These are phyloP conservation scores for Rhodotorula mucilaginosa DNA, from an alignment of 1,284 basidiomycete genomes.

Conservation along the genomic window DNA sequence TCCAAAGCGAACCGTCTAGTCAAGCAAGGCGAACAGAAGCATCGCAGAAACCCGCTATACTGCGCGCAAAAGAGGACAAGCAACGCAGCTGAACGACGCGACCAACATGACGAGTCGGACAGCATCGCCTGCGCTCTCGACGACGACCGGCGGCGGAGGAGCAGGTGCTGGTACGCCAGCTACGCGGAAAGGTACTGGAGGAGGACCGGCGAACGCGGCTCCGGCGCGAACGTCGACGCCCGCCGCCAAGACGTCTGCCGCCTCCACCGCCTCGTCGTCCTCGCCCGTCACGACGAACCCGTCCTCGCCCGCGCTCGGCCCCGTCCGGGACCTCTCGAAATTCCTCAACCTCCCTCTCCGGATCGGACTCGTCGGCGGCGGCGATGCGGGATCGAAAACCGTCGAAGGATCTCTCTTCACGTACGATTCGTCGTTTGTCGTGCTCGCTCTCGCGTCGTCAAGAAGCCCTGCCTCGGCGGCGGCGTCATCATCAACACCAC, in stretches of 20 bases:
- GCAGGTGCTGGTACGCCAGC: neutral
- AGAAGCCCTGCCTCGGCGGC: neutral
- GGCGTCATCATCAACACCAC: neutral
- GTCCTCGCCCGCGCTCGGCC: neutral
- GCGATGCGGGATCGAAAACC: neutral
- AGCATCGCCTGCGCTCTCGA: neutral
- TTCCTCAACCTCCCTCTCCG: slow-evolving; percentile 25
- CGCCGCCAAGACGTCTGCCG: neutral
- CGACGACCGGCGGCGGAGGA: no score
- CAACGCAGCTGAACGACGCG: neutral
- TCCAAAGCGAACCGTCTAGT: no score
- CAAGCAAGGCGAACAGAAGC: no score
- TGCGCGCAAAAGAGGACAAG: neutral
- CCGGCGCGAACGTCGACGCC: neutral
- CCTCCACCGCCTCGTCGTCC: neutral
- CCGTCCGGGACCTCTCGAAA: slow-evolving; percentile 19
- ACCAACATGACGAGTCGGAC: slow-evolving; percentile 9
- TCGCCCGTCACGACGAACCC: neutral
- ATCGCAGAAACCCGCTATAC: no score
- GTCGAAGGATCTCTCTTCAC: slow-evolving; percentile 30
- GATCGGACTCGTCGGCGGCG: neutral
- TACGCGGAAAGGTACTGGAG: neutral
- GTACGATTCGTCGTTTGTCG: slow-evolving; percentile 27
- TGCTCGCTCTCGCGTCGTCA: slow-evolving; percentile 18
- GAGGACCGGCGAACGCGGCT: neutral